A percentile compares a stretch with the other conserved stretches of the same genome.
Conservation (phyloP, 2,329 filamentous ascomycete species). For the Fusarium armeniacum region DNA sequence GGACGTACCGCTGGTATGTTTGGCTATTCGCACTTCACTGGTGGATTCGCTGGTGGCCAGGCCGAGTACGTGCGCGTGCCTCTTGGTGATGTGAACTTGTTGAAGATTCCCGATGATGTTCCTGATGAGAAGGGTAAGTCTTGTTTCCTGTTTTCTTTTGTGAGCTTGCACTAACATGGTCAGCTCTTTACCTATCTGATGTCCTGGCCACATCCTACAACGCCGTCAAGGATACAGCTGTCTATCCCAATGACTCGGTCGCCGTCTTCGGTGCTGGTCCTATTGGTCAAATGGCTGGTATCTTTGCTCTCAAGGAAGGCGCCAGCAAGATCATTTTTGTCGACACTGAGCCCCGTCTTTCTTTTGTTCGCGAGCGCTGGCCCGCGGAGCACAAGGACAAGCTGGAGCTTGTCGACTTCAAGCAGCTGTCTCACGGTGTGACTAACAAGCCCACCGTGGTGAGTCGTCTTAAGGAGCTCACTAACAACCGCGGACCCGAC, state of each 20-base stretch:
- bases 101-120: conserved; percentile 82
- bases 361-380: conserved; percentile 75
- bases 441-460: conserved; percentile 74
- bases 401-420: conserved; percentile 78
- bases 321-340: conserved; percentile 83
- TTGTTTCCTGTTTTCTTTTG: fast-evolving
- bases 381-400: conserved; percentile 63
- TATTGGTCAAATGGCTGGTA: conserved; percentile 85
- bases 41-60: conserved; percentile 89
- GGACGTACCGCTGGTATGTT: conserved; percentile 80
- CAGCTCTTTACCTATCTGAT: conserved; percentile 80
- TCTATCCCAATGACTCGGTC: conserved; percentile 82
- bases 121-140: conserved; percentile 81
- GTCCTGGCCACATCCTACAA: conserved; percentile 86
- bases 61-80: conserved; percentile 90
- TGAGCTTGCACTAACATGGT: neutral
- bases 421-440: conserved; percentile 69
- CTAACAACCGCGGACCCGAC: conserved; percentile 79
- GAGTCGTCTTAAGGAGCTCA: conserved; percentile 79
- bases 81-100: conserved; percentile 82
- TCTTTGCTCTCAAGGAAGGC: conserved; percentile 81
- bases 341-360: conserved; percentile 78
- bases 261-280: conserved; percentile 90
- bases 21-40: conserved; percentile 83
- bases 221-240: conserved; percentile 83